Base-by-base conservation (phyloP, 208 protist genomes). In the Naegleria lovaniensis region DNA sequence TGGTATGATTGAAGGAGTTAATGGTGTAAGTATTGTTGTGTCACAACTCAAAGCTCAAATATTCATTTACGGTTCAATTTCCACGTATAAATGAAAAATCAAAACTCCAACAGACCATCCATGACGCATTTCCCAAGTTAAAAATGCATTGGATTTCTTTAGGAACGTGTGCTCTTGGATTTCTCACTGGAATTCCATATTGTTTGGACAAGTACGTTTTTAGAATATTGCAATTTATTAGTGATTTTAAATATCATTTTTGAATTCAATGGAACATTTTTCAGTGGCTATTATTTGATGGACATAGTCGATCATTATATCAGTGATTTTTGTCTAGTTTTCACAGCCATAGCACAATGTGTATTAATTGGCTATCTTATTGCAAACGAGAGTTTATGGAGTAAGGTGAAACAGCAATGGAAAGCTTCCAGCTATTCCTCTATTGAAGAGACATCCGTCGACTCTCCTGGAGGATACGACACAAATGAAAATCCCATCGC, bases 201-300 rank as follows among this genome's bases (percentile, higher is more conserved):
- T 41, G n/a, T 41, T 40, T 89, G 39, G 19, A 39, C 5, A 89
- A 89, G 55, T 67, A 67, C 4, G 55, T 67, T 29, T 67, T 29
- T 67, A n/a, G n/a, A n/a, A n/a, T n/a, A n/a, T n/a, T n/a, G n/a
- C n/a, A n/a, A n/a, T n/a, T n/a, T n/a, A n/a, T n/a, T n/a, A n/a
- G n/a, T n/a, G n/a, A n/a, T n/a, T n/a, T n/a, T 58, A 15, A 58
- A 19, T 58, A 19, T 58, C 15, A 19, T 58, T 19, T 5, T 58
- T 58, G 51, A 15, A 15, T 58, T 58, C 15, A 58, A 5, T 58
- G 51, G 15, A 58, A 5, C 15, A 58, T n/a, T n/a, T 15, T 58
- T 58, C 55, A 67, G 55, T 89, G 85, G 85, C 13, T 67, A 41
- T 41, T 89, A 67, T 67, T 89, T 89, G n/a, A 67, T 89, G 85